Evolutionary conservation across 2,329 filamentous ascomycete species (phyloP).

Genomic region (Kalaharituber pfeilii): DNA sequence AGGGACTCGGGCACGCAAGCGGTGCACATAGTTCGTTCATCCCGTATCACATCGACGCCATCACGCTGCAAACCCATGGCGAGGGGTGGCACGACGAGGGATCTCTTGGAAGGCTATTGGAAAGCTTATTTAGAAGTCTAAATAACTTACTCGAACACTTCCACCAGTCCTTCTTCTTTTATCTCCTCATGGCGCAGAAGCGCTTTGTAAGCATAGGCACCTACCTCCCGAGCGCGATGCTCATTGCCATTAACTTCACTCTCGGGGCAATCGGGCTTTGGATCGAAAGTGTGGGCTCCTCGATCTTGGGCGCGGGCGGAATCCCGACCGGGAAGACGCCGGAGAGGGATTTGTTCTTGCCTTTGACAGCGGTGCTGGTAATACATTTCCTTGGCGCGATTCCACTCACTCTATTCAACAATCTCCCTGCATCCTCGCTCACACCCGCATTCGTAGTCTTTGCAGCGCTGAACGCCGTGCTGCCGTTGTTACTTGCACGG

Average conservation of each 20-base stretch:
- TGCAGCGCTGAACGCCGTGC: constrained; percentile 35
- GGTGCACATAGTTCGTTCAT: constrained; percentile 93
- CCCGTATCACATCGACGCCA: constrained; percentile 90
- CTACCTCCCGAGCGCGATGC: constrained; percentile 93
- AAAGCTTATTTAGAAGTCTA: constrained; percentile 78
- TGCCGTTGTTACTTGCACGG: constrained; percentile 41
- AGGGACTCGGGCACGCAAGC: constrained; percentile 73
- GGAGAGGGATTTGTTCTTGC: constrained; percentile 39
- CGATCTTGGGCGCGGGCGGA: neutral
- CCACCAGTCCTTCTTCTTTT: constrained; percentile 99
- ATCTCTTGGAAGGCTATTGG: constrained; percentile 74
- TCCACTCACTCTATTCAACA: constrained; percentile 76
- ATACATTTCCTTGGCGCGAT: constrained; percentile 62
- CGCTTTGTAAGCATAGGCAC: constrained; percentile 96
- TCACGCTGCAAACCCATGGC: constrained; percentile 79
- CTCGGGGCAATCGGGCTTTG: constrained; percentile 92
- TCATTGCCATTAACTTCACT: constrained; percentile 83
- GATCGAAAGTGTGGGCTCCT: constrained; percentile 55
- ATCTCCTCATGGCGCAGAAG: constrained; percentile 76
- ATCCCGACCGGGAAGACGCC: neutral
- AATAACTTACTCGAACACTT: constrained; percentile 95
- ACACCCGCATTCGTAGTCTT: constrained; percentile 43
- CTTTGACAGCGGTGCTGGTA: constrained; percentile 52
- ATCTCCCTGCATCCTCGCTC: constrained; percentile 32
- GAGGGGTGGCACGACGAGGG: constrained; percentile 96